Base-by-base conservation (phyloP, 306 rosid genomes). In the Purshia tridentata region DNA sequence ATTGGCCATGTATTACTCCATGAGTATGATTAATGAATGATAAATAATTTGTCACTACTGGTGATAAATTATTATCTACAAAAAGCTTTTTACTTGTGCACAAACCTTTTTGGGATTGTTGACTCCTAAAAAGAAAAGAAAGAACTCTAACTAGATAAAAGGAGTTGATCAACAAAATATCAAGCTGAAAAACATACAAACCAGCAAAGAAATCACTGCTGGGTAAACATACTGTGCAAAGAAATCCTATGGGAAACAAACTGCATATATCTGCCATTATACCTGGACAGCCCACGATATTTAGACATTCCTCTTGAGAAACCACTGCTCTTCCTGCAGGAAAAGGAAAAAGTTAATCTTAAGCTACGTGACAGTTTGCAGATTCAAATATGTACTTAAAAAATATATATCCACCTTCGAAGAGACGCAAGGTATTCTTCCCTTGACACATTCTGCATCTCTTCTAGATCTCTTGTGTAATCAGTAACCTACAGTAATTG, bases 371-470 rank as follows among this genome's bases (percentile, higher is more conserved):
- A 56, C 37, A 47, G 45, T 44, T 19, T 61, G 40, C 64, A 67
- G 23, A 51, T 47, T 19, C 72, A 74, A 75, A 78, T 18, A 74
- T 57, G 59, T 61, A 72, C 20, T 57, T 29, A 69, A 29, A 54
- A 66, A 69, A 35, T 16, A 68, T 64, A 65, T 20, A 80, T 81
- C 55, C 69, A 91, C 99, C 99, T 81, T 22, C 99, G 81, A 74
- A 95, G 84, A 77, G 99, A 91, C 8, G 99, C 99, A 80, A 94
- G 99, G 76, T 89, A 94, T 68, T 94, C 99, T 84, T 94, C 99
- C 84, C 99, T 87, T 0, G 99, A 89, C 67, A 90, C 81, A 67
- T 83, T 94, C 79, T 93, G 97, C 98, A 93, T 93, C 81, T 93
- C 98, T 76, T 93, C 98, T 50, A 94, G 97, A 89, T 94, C 99